phyloP scores from a whole-genome alignment of 2,329 filamentous ascomycete species.

The Orbilia blumenaviensis region DNA sequence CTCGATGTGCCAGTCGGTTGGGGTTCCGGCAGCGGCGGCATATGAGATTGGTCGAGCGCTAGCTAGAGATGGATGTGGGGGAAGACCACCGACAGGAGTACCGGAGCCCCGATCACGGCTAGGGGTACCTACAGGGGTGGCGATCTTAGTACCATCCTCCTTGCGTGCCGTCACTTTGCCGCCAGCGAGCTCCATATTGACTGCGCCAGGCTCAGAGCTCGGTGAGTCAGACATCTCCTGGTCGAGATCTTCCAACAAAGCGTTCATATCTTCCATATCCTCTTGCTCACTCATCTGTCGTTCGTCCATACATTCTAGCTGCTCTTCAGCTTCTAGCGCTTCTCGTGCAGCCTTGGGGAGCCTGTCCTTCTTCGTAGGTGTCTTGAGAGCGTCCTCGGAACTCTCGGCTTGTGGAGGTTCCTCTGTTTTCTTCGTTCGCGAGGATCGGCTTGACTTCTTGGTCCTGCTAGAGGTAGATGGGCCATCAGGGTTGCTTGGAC shows the following conservation, averaged over 20 bases:
- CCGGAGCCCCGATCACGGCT: constrained; percentile 63
- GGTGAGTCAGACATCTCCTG: constrained; percentile 77
- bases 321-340: constrained; percentile 65
- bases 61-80: constrained; percentile 58
- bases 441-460: constrained; percentile 35
- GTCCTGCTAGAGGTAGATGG: constrained; percentile 54
- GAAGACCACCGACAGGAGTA: constrained; percentile 63
- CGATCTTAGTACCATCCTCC: constrained; percentile 86
- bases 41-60: constrained; percentile 77
- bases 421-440: constrained; percentile 41
- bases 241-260: constrained; percentile 89
- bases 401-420: constrained; percentile 41
- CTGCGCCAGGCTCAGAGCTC: constrained; percentile 82
- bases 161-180: constrained; percentile 90
- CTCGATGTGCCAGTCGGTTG: constrained; percentile 97
- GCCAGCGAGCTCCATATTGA: constrained; percentile 87
- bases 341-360: constrained; percentile 49
- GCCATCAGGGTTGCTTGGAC: constrained; percentile 55
- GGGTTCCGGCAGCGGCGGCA: constrained; percentile 81
- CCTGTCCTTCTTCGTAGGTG: constrained; percentile 55
- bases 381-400: constrained; percentile 55
- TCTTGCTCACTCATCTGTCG: constrained; percentile 73
- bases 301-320: constrained; percentile 92
- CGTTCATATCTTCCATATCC: constrained; percentile 73
- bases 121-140: constrained; percentile 76